These are phyloP conservation scores for Neofusicoccum kwambonambiense DNA, from an alignment of 2,329 filamentous ascomycete genomes.

Conservation along the genomic window DNA sequence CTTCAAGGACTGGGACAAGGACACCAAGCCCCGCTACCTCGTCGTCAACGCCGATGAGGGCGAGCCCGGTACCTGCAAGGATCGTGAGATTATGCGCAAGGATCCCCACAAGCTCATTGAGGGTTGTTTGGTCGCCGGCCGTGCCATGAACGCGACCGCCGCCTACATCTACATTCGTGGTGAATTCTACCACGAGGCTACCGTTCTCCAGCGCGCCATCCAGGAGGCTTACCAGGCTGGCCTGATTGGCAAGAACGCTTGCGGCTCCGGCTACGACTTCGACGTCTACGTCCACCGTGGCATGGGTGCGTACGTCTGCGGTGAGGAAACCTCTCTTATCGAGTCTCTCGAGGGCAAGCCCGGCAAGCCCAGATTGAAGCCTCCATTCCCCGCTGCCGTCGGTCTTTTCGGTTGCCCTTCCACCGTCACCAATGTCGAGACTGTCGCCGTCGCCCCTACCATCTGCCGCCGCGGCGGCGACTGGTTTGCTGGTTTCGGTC, in stretches of 20 bases:
- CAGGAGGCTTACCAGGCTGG: constrained; percentile 96
- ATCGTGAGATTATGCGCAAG: constrained; percentile 99
- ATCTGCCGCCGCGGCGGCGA: constrained; percentile 87
- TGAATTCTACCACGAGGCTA: constrained; percentile 95
- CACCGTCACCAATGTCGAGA: constrained; percentile 98
- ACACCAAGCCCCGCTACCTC: constrained; percentile 89
- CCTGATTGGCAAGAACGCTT: constrained; percentile 97
- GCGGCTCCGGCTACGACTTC: constrained; percentile 94
- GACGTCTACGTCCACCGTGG: constrained; percentile 96
- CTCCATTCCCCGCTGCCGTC: constrained; percentile 94
- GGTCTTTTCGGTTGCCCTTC: constrained; percentile 97
- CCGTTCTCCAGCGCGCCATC: constrained; percentile 89
- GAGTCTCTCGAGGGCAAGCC: constrained; percentile 98
- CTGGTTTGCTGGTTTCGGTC: constrained; percentile 94
- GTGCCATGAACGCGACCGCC: constrained; percentile 97
- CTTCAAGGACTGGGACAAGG: constrained; percentile 99
- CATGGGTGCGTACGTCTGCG: constrained; percentile 96
- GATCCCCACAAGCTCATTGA: constrained; percentile 99
- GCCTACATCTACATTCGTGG: constrained; percentile 99
- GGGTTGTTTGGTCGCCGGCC: constrained; percentile 91
- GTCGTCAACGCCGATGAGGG: constrained; percentile 99
- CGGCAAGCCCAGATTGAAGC: constrained; percentile 97
- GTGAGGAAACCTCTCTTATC: constrained; percentile 96
- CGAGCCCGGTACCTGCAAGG: constrained; percentile 98
- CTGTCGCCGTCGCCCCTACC: constrained; percentile 89